phyloP scores from a whole-genome alignment of 202 grass and related monocot genomes.

The Cymbopogon flexuosus region DNA sequence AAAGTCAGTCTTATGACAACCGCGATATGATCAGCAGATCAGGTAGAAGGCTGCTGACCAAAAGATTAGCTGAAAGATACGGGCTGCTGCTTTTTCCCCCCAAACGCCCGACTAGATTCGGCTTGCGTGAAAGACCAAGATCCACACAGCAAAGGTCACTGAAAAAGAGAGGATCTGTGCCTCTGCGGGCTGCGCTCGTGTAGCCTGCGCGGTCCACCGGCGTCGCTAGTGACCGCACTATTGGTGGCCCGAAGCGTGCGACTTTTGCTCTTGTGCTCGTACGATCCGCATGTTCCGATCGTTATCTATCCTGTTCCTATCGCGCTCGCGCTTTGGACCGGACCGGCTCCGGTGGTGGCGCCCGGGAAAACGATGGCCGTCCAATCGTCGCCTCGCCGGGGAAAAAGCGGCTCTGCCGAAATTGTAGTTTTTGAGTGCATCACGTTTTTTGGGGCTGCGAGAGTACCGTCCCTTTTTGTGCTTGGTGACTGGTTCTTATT shows the following conservation, averaged over 20 bases:
- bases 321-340: not conserved
- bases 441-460: not conserved
- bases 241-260: slow-evolving; percentile 11
- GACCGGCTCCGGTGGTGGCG: not conserved
- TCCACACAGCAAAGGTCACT: not conserved
- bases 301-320: not conserved
- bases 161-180: not conserved
- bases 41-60: not conserved
- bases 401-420: not conserved
- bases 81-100: not conserved
- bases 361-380: not conserved
- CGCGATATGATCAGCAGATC: no score
- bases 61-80: not conserved
- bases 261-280: not conserved
- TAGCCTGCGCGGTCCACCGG: not conserved
- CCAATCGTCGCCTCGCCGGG: not conserved
- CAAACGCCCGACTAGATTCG: not conserved
- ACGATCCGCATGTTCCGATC: not conserved
- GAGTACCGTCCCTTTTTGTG: not conserved
- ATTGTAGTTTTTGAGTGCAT: not conserved
- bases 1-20: no score
- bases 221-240: slow-evolving; percentile 15
- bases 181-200: not conserved
- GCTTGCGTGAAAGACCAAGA: not conserved
- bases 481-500: not conserved